Conservation (phyloP, 495 filamentous ascomycete genomes). For the Niebla homalea region DNA sequence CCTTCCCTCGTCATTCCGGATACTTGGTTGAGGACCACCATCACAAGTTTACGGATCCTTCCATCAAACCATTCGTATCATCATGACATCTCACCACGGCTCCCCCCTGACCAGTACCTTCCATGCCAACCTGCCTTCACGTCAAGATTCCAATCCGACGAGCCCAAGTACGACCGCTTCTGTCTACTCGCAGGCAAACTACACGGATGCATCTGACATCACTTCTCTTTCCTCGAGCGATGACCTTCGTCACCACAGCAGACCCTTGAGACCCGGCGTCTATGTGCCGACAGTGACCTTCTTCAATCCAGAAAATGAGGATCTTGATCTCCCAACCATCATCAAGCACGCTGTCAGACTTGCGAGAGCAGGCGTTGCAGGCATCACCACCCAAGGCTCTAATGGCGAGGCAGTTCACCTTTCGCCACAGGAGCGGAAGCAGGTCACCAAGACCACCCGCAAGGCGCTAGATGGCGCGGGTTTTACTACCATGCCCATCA, state of each 20-base stretch:
- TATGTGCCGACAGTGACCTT: slow-evolving; percentile 63
- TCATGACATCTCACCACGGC: slow-evolving; percentile 8
- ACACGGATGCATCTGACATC: slow-evolving; percentile 14
- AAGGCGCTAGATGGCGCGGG: slow-evolving; percentile 59
- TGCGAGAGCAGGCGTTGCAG: slow-evolving; percentile 65
- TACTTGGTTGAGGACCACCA: no score
- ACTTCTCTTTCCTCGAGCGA: slow-evolving; percentile 17
- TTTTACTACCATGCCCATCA: slow-evolving; percentile 54
- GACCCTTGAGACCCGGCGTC: slow-evolving; percentile 35
- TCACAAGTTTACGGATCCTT: not conserved
- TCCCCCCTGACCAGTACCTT: slow-evolving; percentile 8
- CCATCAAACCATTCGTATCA: not conserved
- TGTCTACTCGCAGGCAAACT: slow-evolving; percentile 13
- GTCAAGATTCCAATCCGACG: slow-evolving; percentile 1
- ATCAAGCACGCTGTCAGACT: slow-evolving; percentile 69
- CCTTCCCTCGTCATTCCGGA: not conserved
- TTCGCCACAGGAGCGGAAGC: slow-evolving; percentile 52
- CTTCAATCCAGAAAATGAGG: slow-evolving; percentile 43
- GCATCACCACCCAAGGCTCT: slow-evolving; percentile 74
- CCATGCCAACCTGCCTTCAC: slow-evolving; percentile 1
- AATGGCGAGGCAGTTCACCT: slow-evolving; percentile 84
- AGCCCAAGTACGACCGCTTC: slow-evolving; percentile 6
- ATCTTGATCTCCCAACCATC: slow-evolving; percentile 53
- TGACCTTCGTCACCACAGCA: slow-evolving; percentile 18
- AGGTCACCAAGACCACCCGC: slow-evolving; percentile 61